Percentiles rank a stretch among this genome's conserved stretches.
Conservation (phyloP, 225 moss, liverwort and hornwort genomes). For the Ulota crispa region DNA sequence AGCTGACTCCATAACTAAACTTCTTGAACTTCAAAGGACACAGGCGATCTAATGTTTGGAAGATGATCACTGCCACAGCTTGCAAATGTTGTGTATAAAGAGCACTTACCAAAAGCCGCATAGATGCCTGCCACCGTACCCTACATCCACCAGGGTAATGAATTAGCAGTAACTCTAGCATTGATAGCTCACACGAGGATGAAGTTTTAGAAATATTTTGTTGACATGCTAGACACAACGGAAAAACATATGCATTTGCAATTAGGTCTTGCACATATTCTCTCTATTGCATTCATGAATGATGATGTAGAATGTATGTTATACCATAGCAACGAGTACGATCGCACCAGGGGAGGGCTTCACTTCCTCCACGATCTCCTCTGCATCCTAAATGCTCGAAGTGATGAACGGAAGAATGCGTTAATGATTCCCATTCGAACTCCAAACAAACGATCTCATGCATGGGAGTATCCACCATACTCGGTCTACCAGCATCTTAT, state of each 20-base stretch:
- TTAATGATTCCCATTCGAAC: conserved; percentile 5
- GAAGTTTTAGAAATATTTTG: not conserved
- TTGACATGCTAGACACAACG: not conserved
- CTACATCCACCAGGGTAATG: conserved; percentile 42
- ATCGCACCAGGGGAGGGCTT: conserved; percentile 63
- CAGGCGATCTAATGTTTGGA: not conserved
- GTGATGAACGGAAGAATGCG: conserved; percentile 5
- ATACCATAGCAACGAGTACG: conserved; percentile 55
- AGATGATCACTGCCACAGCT: not conserved
- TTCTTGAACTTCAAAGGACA: not conserved
- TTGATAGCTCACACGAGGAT: conserved; percentile 1
- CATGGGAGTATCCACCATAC: not conserved
- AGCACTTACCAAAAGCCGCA: conserved; percentile 65
- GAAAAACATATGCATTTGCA: not conserved
- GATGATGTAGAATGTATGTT: conserved; percentile 3
- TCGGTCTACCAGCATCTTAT: not conserved
- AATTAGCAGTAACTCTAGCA: conserved; percentile 12
- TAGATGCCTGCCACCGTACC: conserved; percentile 66
- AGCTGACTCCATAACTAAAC: not conserved
- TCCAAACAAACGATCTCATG: conserved; percentile 18
- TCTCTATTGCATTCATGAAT: not conserved
- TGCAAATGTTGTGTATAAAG: not conserved
- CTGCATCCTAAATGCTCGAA: conserved; percentile 64
- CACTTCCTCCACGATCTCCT: conserved; percentile 77
- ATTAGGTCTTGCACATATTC: not conserved